Evolutionary conservation across 495 filamentous ascomycete species (phyloP).

Genomic region (Massariosphaeria phaeospora): DNA sequence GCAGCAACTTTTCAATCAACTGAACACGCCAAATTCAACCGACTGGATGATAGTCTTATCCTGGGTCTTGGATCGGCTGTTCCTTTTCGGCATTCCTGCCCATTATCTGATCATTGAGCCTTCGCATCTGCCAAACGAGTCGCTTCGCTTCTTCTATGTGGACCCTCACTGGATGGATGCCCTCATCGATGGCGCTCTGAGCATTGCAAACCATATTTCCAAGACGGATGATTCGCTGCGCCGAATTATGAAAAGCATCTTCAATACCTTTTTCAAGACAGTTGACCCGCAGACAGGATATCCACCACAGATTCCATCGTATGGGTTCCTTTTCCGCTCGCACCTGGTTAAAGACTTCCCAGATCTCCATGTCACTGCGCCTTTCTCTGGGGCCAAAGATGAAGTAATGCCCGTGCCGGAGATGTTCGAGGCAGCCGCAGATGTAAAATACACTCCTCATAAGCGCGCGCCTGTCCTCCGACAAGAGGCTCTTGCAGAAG

Average conservation of each 20-base stretch:
- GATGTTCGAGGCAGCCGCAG: not conserved
- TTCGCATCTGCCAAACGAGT: slow-evolving; percentile 34
- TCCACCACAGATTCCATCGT: slow-evolving; percentile 6
- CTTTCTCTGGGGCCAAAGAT: not conserved
- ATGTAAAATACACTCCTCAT: too few relatives aligned
- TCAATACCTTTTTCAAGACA: slow-evolving; percentile 3
- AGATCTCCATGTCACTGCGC: slow-evolving; percentile 2
- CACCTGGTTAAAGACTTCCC: not conserved
- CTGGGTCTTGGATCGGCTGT: slow-evolving; percentile 11
- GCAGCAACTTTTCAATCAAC: slow-evolving; percentile 12
- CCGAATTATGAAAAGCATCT: not conserved
- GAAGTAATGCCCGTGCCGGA: not conserved
- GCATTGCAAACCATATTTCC: slow-evolving; percentile 43
- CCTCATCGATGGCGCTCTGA: slow-evolving; percentile 48
- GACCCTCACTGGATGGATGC: slow-evolving; percentile 46
- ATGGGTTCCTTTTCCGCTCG: slow-evolving; percentile 10
- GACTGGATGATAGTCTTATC: slow-evolving; percentile 12
- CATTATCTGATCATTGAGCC: slow-evolving; percentile 32
- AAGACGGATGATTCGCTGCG: slow-evolving; percentile 8
- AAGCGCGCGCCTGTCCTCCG: not conserved
- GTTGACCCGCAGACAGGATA: too few relatives aligned
- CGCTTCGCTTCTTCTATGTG: slow-evolving; percentile 47
- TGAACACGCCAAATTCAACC: not conserved
- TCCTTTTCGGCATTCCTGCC: slow-evolving; percentile 5
- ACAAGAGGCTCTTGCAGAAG: not conserved